Conservation (phyloP, 192 early-diverging fungal genomes). For the Coemansia sp. region DNA sequence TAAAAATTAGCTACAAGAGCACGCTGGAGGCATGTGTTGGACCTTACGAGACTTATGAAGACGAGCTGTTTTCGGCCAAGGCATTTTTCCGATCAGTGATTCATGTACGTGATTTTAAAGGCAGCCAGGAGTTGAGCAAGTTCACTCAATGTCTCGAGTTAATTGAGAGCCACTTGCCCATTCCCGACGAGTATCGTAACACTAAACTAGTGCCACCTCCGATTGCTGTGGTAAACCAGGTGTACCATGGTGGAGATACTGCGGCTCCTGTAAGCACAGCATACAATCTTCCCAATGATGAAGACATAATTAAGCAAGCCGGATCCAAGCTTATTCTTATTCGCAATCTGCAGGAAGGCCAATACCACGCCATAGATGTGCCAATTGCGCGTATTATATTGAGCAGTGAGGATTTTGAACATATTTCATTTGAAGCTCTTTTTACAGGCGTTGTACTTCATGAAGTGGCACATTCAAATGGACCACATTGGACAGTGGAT, state of each 20-base stretch:
- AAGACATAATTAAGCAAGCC: constrained; percentile 63
- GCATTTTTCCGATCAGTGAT: constrained; percentile 68
- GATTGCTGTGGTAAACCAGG: constrained; percentile 73
- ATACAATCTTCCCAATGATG: constrained; percentile 76
- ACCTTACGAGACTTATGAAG: constrained; percentile 76
- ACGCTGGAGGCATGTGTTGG: constrained; percentile 66
- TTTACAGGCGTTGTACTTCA: constrained; percentile 70
- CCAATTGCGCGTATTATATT: constrained; percentile 63
- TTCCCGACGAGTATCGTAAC: constrained; percentile 66
- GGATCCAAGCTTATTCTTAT: constrained; percentile 74
- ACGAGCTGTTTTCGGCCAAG: constrained; percentile 62
- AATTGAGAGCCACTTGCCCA: constrained; percentile 64
- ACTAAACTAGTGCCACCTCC: constrained; percentile 61
- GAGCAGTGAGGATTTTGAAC: constrained; percentile 46
- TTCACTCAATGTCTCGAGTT: constrained; percentile 64
- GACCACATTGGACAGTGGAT: constrained; percentile 59
- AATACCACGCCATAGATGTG: constrained; percentile 62
- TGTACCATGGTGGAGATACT: constrained; percentile 69
- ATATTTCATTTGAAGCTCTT: constrained; percentile 67
- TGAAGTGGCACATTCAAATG: constrained; percentile 71
- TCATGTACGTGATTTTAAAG: constrained; percentile 65
- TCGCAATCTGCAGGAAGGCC: constrained; percentile 73
- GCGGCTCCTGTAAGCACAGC: constrained; percentile 73
- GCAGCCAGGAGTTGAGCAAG: constrained; percentile 58
- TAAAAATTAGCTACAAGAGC: constrained; percentile 61